A percentile compares a stretch with the other conserved stretches of the same genome.
Evolutionary conservation across 1,139 yeast genomes (phyloP).

Genomic region (Blastobotrys aristatus): DNA sequence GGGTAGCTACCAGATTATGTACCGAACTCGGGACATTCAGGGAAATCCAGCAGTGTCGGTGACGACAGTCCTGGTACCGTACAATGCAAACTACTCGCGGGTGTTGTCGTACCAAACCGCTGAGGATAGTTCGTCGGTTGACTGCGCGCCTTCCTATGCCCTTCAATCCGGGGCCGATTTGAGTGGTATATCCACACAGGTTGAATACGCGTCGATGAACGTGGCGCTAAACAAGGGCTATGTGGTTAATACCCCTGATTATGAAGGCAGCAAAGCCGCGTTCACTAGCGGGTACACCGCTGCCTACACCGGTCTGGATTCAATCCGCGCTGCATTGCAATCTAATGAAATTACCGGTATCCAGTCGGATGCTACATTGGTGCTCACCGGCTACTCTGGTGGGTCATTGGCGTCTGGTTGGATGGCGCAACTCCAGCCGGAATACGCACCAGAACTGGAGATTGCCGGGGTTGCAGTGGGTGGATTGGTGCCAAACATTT

Average conservation of each 20-base stretch:
- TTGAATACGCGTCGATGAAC: slow-evolving; percentile 15
- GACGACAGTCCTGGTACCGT: slow-evolving; percentile 30
- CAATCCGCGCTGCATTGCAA: slow-evolving; percentile 21
- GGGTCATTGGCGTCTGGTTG: slow-evolving; percentile 32
- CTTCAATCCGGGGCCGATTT: slow-evolving; percentile 11
- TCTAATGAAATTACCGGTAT: slow-evolving; percentile 20
- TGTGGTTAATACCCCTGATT: slow-evolving; percentile 22
- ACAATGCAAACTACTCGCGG: slow-evolving; percentile 14
- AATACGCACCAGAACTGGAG: slow-evolving; percentile 30
- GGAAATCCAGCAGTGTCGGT: slow-evolving; percentile 27
- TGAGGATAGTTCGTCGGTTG: slow-evolving; percentile 27
- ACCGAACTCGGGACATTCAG: slow-evolving; percentile 26
- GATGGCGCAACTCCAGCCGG: slow-evolving; percentile 30
- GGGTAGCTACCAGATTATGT: slow-evolving; percentile 23
- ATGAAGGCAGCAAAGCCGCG: slow-evolving; percentile 23
- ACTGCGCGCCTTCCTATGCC: slow-evolving; percentile 31
- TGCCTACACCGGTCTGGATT: slow-evolving; percentile 23
- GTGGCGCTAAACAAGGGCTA: slow-evolving; percentile 18
- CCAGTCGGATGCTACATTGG: slow-evolving; percentile 17
- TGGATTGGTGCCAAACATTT: slow-evolving; percentile 14
- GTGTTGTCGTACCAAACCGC: slow-evolving; percentile 28
- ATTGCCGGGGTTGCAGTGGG: slow-evolving; percentile 16
- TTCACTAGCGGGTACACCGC: slow-evolving; percentile 23
- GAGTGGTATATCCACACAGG: slow-evolving; percentile 2
- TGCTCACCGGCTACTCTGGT: slow-evolving; percentile 32